Base-by-base conservation (phyloP, 305 asterid species). In the Solanum hybrid region DNA sequence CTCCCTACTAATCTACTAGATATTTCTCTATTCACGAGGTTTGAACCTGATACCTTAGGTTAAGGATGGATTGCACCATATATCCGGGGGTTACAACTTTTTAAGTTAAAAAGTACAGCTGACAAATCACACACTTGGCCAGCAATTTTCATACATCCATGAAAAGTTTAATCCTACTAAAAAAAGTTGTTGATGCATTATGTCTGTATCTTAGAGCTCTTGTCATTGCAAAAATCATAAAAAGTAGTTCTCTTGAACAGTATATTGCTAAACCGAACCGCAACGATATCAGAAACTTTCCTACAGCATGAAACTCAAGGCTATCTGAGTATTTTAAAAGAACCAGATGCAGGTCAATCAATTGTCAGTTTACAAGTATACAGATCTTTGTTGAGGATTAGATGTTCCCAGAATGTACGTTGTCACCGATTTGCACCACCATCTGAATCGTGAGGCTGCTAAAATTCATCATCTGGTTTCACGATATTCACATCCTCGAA, bases 401-500 rank as follows among this genome's bases (percentile, higher is more conserved):
- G 38, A 46, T 82, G 73, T 17, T 82, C 37, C 71, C 37, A 81
- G 72, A 42, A 81, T 81, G 38, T 82, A 22, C 22, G 37, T 92
- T 29, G 38, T 93, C 92, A 92, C 96, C 95, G 87, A 86, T 91
- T 91, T 85, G 94, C 86, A 72, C 93, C 92, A 60, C 93, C 94
- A 85, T 95, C 98, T 0, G 92, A 60, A 91, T 95, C 96, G n/a
- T 92, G 95, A 72, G 94, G 88, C 40, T 93, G 96, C 91, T 90
- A 82, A 85, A 88, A 92, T 89, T 96, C 98, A 77, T 89, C 98
- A 66, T 89, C 77, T 17, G 98, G 92, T 92, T 91, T 91, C 91
- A 85, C 92, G 4, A 96, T 92, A 92, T 94, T 94, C 38, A 96
- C 94, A 9, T 93, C 99, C 94, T 96, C 98, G 82, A 95, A 96